Evolutionary conservation across 2,329 filamentous ascomycete genomes (phyloP).

Genomic region (Aspergillus flavus): DNA sequence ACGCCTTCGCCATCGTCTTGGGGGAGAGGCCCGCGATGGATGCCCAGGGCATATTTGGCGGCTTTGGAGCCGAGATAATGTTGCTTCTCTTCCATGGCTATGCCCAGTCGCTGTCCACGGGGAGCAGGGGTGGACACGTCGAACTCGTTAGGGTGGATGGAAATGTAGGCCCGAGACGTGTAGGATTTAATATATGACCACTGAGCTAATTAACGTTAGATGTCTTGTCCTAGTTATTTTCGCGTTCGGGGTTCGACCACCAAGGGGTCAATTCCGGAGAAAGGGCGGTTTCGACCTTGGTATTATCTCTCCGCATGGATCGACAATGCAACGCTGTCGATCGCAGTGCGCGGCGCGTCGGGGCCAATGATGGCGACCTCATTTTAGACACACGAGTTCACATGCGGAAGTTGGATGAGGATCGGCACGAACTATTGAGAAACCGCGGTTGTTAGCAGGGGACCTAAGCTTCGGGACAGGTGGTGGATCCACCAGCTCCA

Average conservation of each 20-base stretch:
- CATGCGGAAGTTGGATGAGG: constrained; percentile 16
- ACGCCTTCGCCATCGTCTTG: constrained; percentile 18
- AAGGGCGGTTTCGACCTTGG: not conserved
- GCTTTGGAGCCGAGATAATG: constrained; percentile 29
- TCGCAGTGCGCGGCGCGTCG: constrained; percentile 5
- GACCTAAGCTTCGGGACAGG: constrained; percentile 8
- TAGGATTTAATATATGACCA: not conserved
- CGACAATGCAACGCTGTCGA: constrained; percentile 11
- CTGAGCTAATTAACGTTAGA: not conserved
- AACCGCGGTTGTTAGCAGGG: constrained; percentile 20
- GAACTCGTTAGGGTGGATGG: not conserved
- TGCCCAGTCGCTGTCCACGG: not conserved
- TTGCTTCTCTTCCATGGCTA: constrained; percentile 29
- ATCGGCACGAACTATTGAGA: constrained; percentile 19
- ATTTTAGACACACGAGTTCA: constrained; percentile 12
- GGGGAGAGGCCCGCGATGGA: constrained; percentile 33
- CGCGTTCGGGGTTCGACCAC: not conserved
- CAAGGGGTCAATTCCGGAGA: not conserved
- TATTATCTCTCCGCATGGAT: constrained; percentile 12
- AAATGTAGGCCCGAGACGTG: not conserved
- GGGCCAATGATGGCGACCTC: constrained; percentile 9
- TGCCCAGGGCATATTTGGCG: constrained; percentile 35
- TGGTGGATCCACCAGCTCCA: constrained; percentile 8
- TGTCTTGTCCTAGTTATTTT: not conserved
- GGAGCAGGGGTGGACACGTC: not conserved